Evolutionary conservation across 2,329 filamentous ascomycete genomes (phyloP).

Genomic region (Colletotrichum tropicicola): DNA sequence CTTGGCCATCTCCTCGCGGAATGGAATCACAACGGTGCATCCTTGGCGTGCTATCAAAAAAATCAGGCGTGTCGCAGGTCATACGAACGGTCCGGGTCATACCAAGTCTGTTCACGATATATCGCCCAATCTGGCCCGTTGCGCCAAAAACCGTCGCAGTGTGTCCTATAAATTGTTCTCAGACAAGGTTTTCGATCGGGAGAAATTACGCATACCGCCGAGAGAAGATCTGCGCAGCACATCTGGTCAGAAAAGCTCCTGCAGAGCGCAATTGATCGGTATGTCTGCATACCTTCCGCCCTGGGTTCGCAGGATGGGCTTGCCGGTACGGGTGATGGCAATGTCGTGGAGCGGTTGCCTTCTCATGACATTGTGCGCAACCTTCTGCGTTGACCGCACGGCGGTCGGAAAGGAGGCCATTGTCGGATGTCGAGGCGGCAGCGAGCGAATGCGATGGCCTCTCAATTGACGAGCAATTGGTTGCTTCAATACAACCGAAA

Average conservation of each 20-base stretch:
- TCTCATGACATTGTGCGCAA: slow-evolving; percentile 56
- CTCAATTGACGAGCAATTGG: slow-evolving; percentile 34
- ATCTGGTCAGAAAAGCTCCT: neutral
- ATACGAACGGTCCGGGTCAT: slow-evolving; percentile 36
- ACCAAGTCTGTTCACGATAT: slow-evolving; percentile 96
- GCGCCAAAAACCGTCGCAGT: slow-evolving; percentile 98
- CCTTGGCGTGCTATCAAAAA: slow-evolving; percentile 78
- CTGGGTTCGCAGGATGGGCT: slow-evolving; percentile 88
- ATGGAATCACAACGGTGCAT: slow-evolving; percentile 93
- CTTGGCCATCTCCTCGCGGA: slow-evolving; percentile 97
- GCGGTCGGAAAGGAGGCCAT: slow-evolving; percentile 67
- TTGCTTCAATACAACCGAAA: slow-evolving; percentile 5
- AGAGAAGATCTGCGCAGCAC: slow-evolving; percentile 73
- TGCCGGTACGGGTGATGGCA: slow-evolving; percentile 93
- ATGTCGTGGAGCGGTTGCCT: slow-evolving; percentile 78
- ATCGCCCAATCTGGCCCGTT: slow-evolving; percentile 93
- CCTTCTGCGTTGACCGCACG: slow-evolving; percentile 60
- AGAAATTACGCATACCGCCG: slow-evolving; percentile 70
- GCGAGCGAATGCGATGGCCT: slow-evolving; percentile 19
- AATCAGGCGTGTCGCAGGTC: neutral
- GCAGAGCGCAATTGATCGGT: neutral
- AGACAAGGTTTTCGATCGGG: slow-evolving; percentile 12
- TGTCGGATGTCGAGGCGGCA: slow-evolving; percentile 13
- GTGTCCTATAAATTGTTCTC: slow-evolving; percentile 69
- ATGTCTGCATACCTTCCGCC: slow-evolving; percentile 86